Evolutionary conservation across 306 rosid genomes (phyloP).

Genomic region (peach (Prunus persica)): Prunus_persica_NCBIv2 NC_034016.1:16891501-16892000

Average conservation of each 20-base stretch:
- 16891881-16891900: neutral
- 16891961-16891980: neutral
- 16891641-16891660: neutral
- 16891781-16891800: constrained; percentile 46
- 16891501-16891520: too few species aligned
- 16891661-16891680: constrained; percentile 42
- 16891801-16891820: neutral
- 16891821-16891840: neutral
- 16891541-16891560: too few species aligned
- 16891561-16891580: too few species aligned
- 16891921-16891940: neutral
- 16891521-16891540: too few species aligned
- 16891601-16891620: neutral
- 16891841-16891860: neutral
- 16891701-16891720: constrained; percentile 62
- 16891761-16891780: constrained; percentile 68
- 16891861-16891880: neutral
- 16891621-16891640: neutral
- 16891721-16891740: constrained; percentile 67
- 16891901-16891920: neutral
- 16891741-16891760: constrained; percentile 76
- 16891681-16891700: constrained; percentile 70
- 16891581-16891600: too few species aligned
- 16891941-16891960: neutral
- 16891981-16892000: neutral